Base-by-base conservation (phyloP, 495 filamentous ascomycete species). In the Hyphodiscus hymeniophilus region DNA sequence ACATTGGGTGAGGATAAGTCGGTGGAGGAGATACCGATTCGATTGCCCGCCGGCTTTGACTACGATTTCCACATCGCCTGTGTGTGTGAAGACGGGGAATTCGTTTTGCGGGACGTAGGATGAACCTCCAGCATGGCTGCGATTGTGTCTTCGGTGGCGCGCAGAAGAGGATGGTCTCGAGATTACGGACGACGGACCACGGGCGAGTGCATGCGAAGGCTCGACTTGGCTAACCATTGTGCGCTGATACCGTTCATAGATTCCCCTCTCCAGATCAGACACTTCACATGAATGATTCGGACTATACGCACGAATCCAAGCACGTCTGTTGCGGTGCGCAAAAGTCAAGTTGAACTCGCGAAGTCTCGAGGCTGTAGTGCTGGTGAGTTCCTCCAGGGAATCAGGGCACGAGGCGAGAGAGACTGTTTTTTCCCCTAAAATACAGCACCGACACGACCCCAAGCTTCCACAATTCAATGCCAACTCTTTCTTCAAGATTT, bases 51-150 rank as follows among this genome's bases (percentile, higher is more conserved):
- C 79, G 33, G 63, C 64, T 49, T 74, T 72, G 50, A 95, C 80
- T 32, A 91, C 59, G 51, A 95, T 87, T 69, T 95, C 89, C 55
- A 94, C 87, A 63, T 95, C 89, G 59, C 89, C 89, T 20, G 82
- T 88, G 51, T 94, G 82, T 33, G 80, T 83, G 66, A 96, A 96
- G 51, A 91, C 71, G 23, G 89, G 89, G 60, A 95, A 96, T 53
- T 94, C 89, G 61, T 95, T 95, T 61, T 86, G 84, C 38, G 83
- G 76, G 32, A 78, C 66, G 62, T 82, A 83, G 11, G 78, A 72
- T 38, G 72, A 69, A 54, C 85, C 85, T 32, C 89, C 89, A 63
- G 84, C 79, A 59, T 90, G 85, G 16, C 87, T 92, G 42, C 87
- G 83, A 65, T 80, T 79, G 47, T 84, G 82, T 38, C 87, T 80